Evolutionary conservation across 176 grass and related monocot genomes (phyloP).

Genomic region (Poa annua): DNA sequence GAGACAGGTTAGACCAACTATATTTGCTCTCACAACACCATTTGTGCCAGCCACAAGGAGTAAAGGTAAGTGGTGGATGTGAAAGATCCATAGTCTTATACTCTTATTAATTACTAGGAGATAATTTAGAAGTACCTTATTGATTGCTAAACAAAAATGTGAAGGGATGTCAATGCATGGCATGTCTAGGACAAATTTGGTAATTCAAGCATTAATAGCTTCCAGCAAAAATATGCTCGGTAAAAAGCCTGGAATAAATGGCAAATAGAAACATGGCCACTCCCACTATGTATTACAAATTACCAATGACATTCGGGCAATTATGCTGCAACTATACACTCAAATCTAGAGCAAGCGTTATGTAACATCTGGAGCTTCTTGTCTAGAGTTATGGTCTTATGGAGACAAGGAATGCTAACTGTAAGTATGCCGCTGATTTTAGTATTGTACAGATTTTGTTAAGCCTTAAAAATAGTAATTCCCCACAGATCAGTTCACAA

Average conservation of each 20-base stretch:
- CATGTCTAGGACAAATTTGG: neutral
- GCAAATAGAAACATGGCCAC: constrained; percentile 22
- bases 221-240: neutral
- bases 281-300: neutral
- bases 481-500: neutral
- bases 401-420: constrained; percentile 13
- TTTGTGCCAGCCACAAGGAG: neutral
- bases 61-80: neutral
- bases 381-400: constrained; percentile 7
- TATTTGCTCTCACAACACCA: neutral
- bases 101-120: neutral
- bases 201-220: constrained; percentile 32
- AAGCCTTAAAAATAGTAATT: neutral
- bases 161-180: neutral
- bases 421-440: neutral
- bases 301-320: neutral
- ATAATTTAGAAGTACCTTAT: neutral
- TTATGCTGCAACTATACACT: constrained; percentile 22
- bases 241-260: constrained; percentile 28
- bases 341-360: neutral
- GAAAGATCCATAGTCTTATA: constrained; percentile 22
- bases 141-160: constrained; percentile 3
- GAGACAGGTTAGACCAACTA: neutral
- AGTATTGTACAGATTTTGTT: neutral
- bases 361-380: neutral